A percentile compares a stretch with the other conserved stretches of the same genome.
Evolutionary conservation across 495 filamentous ascomycete genomes (phyloP).

Genomic region (Lindgomyces ingoldianus): DNA sequence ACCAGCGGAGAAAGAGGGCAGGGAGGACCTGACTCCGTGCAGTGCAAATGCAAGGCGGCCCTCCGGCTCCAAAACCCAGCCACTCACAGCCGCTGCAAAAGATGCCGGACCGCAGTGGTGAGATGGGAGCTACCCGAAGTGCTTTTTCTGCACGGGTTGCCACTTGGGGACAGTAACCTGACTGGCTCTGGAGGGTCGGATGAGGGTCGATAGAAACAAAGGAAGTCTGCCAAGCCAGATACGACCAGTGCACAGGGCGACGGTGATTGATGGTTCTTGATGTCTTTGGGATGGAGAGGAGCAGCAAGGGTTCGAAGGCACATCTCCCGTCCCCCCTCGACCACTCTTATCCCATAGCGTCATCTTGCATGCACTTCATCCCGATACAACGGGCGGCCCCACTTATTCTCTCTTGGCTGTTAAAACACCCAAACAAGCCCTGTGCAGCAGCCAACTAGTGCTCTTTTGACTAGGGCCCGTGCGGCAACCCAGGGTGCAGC

Average conservation of each 20-base stretch:
- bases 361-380: background rate
- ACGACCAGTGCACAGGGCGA: background rate
- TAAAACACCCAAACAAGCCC: background rate
- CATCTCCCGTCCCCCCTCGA: background rate
- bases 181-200: no score
- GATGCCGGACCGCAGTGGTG: conserved; percentile 18
- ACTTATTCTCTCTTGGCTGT: background rate
- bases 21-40: background rate
- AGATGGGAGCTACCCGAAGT: conserved; percentile 2
- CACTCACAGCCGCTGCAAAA: conserved; percentile 15
- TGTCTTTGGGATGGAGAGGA: no score
- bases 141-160: background rate
- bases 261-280: background rate
- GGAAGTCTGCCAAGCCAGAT: no score
- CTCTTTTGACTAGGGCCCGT: background rate
- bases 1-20: background rate
- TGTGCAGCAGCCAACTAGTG: background rate
- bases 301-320: background rate
- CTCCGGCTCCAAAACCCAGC: background rate
- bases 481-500: background rate
- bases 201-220: no score
- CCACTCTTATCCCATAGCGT: conserved; percentile 11
- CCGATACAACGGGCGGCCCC: conserved; percentile 16
- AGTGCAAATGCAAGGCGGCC: conserved; percentile 15
- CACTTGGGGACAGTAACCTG: no score